Evolutionary conservation across 1,139 yeast genomes (phyloP), one percentile per base, ranked within the genome.

Genomic region (Saccharomyces hybrid): DNA sequence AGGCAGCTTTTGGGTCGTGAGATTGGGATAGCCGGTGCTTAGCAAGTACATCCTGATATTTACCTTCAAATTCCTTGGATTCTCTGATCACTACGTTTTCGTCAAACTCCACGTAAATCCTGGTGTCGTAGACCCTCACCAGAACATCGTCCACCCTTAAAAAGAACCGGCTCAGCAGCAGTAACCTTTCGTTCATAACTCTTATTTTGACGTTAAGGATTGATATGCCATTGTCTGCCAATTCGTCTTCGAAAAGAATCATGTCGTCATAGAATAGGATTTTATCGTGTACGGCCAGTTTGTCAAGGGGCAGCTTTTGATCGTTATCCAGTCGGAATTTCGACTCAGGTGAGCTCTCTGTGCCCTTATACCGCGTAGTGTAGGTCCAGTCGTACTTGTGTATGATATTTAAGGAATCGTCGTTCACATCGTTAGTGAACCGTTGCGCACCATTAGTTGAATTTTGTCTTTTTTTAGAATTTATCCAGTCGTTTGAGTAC

Each of bases 311-410:
- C 13, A 93, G 79, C 47, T 67, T 64, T 5, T 68, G 70, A 13
- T 72, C 70, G 30, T 63, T 61, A 34, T 65, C 65, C 25, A 57
- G 61, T 27, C 53, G 53, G 47, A 67, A 61, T 11, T 50, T 42
- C 23, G 44, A 50, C 14, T 50, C 32, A 20, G 26, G 28, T 28
- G 49, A 46, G 13, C 47, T 50, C 7, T 68, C 63, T 0, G 85
- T 78, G 0, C 98, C 99, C 56, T 75, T 77, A 68, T 91, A 93
- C 51, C 77, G 74, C 0, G 97, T 83, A 0, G 96, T 81, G 68
- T 93, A 93, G 0, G 99, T 93, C 99, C 99, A 93, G 72, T 93
- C 99, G 70, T 82, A 95, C 1, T 96, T 95, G 63, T 86, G 87
- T 51, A 84, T 80, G 56, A 83, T 78, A 47, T 78, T 78, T 57